A percentile compares a stretch with the other conserved stretches of the same genome.
These are phyloP conservation scores for Earliella scabrosa DNA, from an alignment of 1,284 basidiomycete genomes.

Conservation along the genomic window DNA sequence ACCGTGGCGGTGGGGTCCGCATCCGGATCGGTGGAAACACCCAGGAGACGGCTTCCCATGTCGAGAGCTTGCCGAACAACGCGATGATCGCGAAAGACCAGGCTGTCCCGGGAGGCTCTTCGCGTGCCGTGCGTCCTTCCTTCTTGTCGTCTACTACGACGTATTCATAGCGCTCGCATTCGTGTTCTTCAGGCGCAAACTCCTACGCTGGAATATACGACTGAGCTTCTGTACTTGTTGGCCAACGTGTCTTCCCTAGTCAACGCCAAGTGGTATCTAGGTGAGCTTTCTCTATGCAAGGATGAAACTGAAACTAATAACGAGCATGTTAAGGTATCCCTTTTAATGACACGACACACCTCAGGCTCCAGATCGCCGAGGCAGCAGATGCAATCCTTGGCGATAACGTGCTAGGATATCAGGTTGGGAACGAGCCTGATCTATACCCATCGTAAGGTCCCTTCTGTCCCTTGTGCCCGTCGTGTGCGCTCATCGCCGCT, in stretches of 20 bases:
- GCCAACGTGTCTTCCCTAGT: slow-evolving; percentile 43
- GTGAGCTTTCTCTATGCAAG: slow-evolving; percentile 19
- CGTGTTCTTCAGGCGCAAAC: slow-evolving; percentile 35
- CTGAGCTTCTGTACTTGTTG: slow-evolving; percentile 46
- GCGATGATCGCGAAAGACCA: slow-evolving; percentile 55
- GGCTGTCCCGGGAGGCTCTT: slow-evolving; percentile 27
- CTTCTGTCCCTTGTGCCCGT: no score
- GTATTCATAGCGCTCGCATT: not conserved
- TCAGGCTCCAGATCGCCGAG: slow-evolving; percentile 56
- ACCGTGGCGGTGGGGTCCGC: slow-evolving; percentile 56
- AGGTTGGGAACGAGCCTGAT: slow-evolving; percentile 77
- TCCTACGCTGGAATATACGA: slow-evolving; percentile 46
- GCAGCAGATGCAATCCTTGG: slow-evolving; percentile 57
- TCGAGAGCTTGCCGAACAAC: not conserved
- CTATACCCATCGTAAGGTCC: slow-evolving; percentile 50
- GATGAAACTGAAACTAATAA: not conserved
- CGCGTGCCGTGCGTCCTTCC: not conserved
- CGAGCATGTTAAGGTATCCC: slow-evolving; percentile 38
- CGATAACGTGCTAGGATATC: slow-evolving; percentile 58
- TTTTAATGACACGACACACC: slow-evolving; percentile 55
- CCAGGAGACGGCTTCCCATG: not conserved
- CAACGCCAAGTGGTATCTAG: slow-evolving; percentile 49
- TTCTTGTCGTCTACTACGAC: not conserved
- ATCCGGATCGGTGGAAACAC: slow-evolving; percentile 73
- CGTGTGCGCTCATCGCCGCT: no score